Evolutionary conservation across 1,284 basidiomycete species (phyloP).

Genomic region (Neonothopanus nambi): DNA sequence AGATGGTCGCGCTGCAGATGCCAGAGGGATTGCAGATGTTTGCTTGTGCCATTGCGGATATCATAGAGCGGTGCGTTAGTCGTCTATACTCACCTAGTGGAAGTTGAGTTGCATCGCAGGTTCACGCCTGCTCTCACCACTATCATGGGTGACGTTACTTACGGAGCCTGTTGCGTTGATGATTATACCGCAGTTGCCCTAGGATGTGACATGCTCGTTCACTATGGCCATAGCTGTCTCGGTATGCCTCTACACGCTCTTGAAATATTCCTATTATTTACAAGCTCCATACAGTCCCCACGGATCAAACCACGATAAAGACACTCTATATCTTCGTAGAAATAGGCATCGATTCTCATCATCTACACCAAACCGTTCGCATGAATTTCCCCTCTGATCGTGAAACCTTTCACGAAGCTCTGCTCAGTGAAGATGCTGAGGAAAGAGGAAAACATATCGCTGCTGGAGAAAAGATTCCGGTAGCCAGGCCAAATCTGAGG

Average conservation of each 20-base stretch:
- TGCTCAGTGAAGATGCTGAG: conserved; percentile 55
- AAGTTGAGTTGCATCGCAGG: conserved; percentile 35
- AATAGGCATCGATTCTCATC: conserved; percentile 87
- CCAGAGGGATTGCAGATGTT: conserved; percentile 98
- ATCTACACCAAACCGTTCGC: conserved; percentile 83
- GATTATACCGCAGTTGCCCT: conserved; percentile 96
- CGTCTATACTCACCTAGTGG: conserved; percentile 16
- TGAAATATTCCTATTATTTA: background rate
- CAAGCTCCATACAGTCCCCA: conserved; percentile 69
- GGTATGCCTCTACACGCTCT: background rate
- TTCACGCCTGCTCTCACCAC: conserved; percentile 82
- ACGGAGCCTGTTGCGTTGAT: conserved; percentile 98
- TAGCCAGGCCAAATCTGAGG: conserved; percentile 49
- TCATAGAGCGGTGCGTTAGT: conserved; percentile 80
- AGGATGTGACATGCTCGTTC: conserved; percentile 97
- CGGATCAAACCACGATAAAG: conserved; percentile 92
- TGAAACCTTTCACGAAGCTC: conserved; percentile 56
- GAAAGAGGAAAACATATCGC: conserved; percentile 39
- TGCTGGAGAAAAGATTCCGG: conserved; percentile 51
- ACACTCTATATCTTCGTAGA: conserved; percentile 99
- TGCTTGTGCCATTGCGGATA: conserved; percentile 96
- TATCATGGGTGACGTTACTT: conserved; percentile 98
- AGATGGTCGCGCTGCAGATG: conserved; percentile 94
- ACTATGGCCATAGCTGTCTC: conserved; percentile 95
- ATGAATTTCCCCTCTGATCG: conserved; percentile 86